Evolutionary conservation across 257 asterid species (phyloP), one percentile per base, ranked within the genome.

Genomic region (Linderniella brevidens): DNA sequence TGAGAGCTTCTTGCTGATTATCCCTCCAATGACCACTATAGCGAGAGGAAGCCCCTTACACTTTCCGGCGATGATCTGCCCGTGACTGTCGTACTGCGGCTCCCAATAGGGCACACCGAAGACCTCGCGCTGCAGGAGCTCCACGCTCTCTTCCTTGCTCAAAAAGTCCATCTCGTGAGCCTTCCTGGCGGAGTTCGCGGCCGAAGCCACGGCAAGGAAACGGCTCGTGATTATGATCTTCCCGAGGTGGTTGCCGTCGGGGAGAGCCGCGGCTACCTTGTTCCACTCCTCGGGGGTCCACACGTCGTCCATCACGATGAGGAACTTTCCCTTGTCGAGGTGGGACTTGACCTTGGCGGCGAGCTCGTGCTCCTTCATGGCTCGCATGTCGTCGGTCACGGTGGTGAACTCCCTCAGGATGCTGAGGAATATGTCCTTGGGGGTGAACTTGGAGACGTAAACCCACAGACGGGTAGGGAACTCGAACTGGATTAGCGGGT

Each of bases 11-110:
- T 37, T 35, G 18, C 59, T 58, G 6, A 71, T 54, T 39, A 68
- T 68, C 1, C 75, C 71, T 46, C 64, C 74, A 0, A 60, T 64
- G 38, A 61, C 67, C 11, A 71, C 80, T 10, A 78, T 25, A 25
- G 80, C 74, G 5, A 78, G 54, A 0, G 88, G 84, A 37, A 74
- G 62, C 9, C 76, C 71, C 8, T 56, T 57, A 41, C 88, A 78
- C 38, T 64, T 63, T 1, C 38, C 40, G 35, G 72, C 58, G 17
- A 78, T 74, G 3, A 15, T 38, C 29, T 50, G 32, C 0, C 14
- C 55, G 17, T 1, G 7, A 29, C 50, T 52, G 17, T 12, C 79
- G 77, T 3, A 49, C 47, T 5, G 3, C 18, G 49, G 73, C 60
- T 54, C 68, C 29, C 12, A 53, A 12, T 50, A 48, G 0, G 25